Evolutionary conservation across 495 filamentous ascomycete species (phyloP), one percentile per base, ranked within the genome.

Genomic region (Daldinia bambusicola): DNA sequence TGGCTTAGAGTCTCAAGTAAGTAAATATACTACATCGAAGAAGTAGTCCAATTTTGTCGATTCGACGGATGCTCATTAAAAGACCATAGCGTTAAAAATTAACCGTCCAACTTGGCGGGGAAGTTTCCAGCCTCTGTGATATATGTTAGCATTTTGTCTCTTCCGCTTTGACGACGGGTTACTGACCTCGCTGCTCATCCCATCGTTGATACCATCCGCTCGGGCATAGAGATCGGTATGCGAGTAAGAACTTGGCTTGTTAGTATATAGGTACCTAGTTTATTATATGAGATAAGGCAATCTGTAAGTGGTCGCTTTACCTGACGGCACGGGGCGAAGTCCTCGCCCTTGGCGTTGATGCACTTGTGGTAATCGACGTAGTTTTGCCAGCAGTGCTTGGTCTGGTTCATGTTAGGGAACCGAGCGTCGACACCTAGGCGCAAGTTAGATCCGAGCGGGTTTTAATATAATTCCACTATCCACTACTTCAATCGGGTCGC

Each of bases 361-460:
- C 96, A 99, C 88, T 98, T 99, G 89, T 99, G 90, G 88, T 99
- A 98, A 84, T 99, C 96, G 86, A 99, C 96, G 84, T 99, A 99
- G 87, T 99, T 95, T 78, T 97, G 94, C 94, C 94, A 97, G 92
- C 93, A 98, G 81, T 89, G 88, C 86, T 90, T 90, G 73, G 88
- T 89, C 84, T 99, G 96, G 86, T 99, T 99, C 86, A 88, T 84
- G 87, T 99, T 96, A 72, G 96, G 96, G 86, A 98, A 99, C 80
- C 96, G 95, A 80, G 96, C 96, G 81, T 98, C 96, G 84, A 96
- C 97, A 85, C 95, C 95, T 97, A 81, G 51, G 67, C 41, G 50
- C 67, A 34, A 55, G 70, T 81, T 67, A 77, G 70, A 64, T 32
- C 1, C 55, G 31, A 12, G 5, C 31, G 40, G 40, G 37, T 61